Evolutionary conservation across 75 land plant species (phyloP), one percentile per base, ranked within the genome.

Genomic region (Sequoiadendron giganteum): DNA sequence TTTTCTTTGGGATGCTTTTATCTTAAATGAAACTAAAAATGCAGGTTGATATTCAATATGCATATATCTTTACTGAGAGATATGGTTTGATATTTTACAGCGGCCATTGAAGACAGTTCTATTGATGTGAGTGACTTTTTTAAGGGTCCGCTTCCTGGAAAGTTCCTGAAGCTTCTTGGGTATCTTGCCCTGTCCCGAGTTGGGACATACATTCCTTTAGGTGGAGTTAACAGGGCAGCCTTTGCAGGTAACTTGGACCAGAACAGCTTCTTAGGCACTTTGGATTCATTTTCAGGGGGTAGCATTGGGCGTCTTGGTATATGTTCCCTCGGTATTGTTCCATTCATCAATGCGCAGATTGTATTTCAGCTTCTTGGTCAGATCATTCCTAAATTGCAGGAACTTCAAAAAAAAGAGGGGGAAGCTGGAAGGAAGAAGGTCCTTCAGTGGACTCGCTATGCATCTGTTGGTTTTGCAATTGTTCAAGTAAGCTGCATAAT

Each of bases 271-370:
- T 89, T 98, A 81, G 91, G 99, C 87, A 98, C 99, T 45, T 90
- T 98, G 87, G 99, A 98, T 91, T 91, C 99, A 54, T 98, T 98
- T 89, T 98, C 99, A 81, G 99, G 99, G 54, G 99, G 99, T 52
- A 97, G 99, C 61, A 98, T 98, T 90, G 99, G 99, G 36, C 94
- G 99, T 40, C 93, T 98, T 48, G 99, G 99, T 8, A 87, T 98
- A 84, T 94, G 99, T 77, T 98, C 99, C 7, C 95, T 98, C 86
- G 99, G 99, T 42, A 98, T 98, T 88, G 99, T 98, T 75, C 99
- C 99, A 21, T 98, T 96, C 88, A 98, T 98, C 91, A 98, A 98
- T 94, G 99, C 99, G 61, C 97, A 95, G 43, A 98, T 98, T 88
- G 97, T 98, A 39, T 95, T 97, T 92, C 99, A 98, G 91, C 98